Base-by-base conservation (phyloP, 306 rosid genomes). In the Morella rubra region DNA sequence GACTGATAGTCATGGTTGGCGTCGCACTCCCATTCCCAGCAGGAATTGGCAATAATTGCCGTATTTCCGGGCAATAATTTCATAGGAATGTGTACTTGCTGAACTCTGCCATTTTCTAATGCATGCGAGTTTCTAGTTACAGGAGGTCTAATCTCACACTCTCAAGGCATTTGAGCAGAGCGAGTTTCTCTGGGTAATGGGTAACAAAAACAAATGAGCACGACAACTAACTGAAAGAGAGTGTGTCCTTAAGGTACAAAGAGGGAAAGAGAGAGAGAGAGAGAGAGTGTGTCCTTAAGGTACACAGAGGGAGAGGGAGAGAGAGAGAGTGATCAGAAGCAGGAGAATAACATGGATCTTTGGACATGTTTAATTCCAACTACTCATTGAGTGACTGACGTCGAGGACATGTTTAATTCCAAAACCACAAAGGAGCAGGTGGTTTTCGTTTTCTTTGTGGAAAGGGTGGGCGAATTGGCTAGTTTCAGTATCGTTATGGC, bases 381-480 rank as follows among this genome's bases (percentile, higher is more conserved):
- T 79, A 70, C 72, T 5, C 18, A 58, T 49, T 51, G 62, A 56
- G 1, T 11, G 9, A 60, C 13, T 60, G 74, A 74, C 77, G 56
- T 66, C 50, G 71, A 76, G 78, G 68, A 75, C 68, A 50, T 78
- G 74, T 47, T 18, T 18, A 15, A 2, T 53, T 65, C 44, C 71
- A 11, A 47, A 44, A 50, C 74, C 40, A 37, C 1, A 27, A 12
- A 82, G 44, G 74, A 44, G 64, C 42, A 14, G n/a, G 52, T 58
- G 7, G 20, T 24, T 24, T n/a, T n/a, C n/a, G 20, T 24, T 24
- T 18, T 71, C 20, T 59, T 3, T 27, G 61, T 67, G 19, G 67
- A 82, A 83, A 72, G 81, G 6, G 82, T 75, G 84, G 84, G 76
- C 79, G 5, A 24, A 44, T n/a, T 45, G 19, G 76, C 81, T 46